Base-by-base conservation (phyloP, 2,329 filamentous ascomycete species). In the Cladorrhinum sp. region DNA sequence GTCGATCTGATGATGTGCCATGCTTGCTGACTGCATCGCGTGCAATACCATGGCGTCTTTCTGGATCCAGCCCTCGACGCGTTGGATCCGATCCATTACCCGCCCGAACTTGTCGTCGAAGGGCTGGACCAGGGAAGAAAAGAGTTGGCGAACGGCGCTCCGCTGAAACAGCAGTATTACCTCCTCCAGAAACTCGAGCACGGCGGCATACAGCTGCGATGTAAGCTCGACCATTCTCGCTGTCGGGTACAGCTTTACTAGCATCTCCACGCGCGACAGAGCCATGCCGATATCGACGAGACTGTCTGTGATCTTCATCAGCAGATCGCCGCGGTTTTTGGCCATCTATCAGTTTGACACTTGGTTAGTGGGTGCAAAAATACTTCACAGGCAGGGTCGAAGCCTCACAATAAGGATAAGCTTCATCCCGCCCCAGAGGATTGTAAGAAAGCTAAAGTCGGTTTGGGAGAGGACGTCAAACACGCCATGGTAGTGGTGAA, bases 381-480 rank as follows among this genome's bases (percentile, higher is more conserved):
- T 23, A 13, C 49, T 8, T 13, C n/a, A 38, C 18, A 8, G 20
- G 50, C 2, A 12, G 20, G 3, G 18, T 9, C 18, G 2, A 59
- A 27, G 13, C 29, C 55, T 16, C 45, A 62, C 60, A 52, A 62
- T 57, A 53, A 62, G 48, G 49, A 62, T 1, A 41, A 62, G 29
- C 57, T 45, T 62, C 53, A 62, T 60, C 2, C 60, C 64, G 1
- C 69, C 68, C 68, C 68, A 71, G 18, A 71, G 64, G 13, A 70
- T 58, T 3, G 68, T 65, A 55, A 70, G 54, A 10, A 66, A 69
- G 12, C 61, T 58, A 50, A 68, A 68, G 25, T 68, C 60, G 2
- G 65, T 64, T 45, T 71, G 69, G 0, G 64, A 67, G 1, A 71
- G 60, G 9, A 70, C 69, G 24, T 70, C 68, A 51, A 71, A 70